phyloP scores from a whole-genome alignment of 2,329 filamentous ascomycete genomes.

The Diaporthe amygdali region DNA sequence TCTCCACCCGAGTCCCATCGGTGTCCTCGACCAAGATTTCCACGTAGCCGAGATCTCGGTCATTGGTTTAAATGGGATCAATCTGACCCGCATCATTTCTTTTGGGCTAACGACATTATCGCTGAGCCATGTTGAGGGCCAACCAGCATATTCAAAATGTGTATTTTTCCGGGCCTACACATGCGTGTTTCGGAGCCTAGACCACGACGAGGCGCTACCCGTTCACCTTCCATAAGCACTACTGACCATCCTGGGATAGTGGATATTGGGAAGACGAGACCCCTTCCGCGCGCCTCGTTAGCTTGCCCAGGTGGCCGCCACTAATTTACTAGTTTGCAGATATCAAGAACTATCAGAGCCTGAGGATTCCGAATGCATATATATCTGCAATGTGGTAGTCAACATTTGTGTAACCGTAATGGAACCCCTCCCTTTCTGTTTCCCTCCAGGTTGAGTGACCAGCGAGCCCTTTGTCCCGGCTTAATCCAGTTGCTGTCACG shows the following conservation, averaged over 20 bases:
- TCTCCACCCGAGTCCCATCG: not conserved
- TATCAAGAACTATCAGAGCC: not conserved
- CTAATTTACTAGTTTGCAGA: not conserved
- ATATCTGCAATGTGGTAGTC: not conserved
- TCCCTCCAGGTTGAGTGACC: not conserved
- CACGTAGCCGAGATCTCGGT: not conserved
- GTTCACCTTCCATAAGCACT: conserved; percentile 4
- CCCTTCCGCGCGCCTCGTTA: not conserved
- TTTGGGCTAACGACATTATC: not conserved
- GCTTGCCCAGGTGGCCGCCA: not conserved
- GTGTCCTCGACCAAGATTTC: not conserved
- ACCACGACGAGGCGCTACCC: not conserved
- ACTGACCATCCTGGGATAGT: not conserved
- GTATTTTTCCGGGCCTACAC: not conserved
- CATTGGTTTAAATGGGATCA: not conserved
- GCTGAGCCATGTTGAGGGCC: not conserved
- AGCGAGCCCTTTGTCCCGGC: no score
- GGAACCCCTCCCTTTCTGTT: not conserved
- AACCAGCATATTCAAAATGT: not conserved
- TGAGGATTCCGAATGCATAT: not conserved
- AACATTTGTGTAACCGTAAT: not conserved
- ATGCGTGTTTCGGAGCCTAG: not conserved
- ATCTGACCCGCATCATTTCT: not conserved
- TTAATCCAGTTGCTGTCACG: no score
- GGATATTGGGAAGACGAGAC: not conserved